Evolutionary conservation across 257 asterid species (phyloP).

Genomic region (Fraxinus pennsylvanica): DNA sequence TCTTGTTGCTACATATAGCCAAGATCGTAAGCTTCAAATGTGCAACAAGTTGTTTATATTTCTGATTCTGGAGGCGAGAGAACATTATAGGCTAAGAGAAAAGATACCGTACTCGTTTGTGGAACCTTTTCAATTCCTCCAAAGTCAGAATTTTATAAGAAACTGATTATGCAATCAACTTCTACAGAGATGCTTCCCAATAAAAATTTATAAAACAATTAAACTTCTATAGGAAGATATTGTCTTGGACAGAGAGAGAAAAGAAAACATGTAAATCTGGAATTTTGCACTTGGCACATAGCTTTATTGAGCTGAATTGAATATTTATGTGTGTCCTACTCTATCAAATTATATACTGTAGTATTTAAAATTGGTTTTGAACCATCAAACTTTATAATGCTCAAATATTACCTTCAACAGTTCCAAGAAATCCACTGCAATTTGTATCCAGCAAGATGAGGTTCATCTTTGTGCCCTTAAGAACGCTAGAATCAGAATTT

Average conservation of each 20-base stretch:
- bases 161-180: background rate
- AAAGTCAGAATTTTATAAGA: background rate
- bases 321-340: background rate
- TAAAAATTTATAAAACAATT: background rate
- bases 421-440: constrained; percentile 88
- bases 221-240: background rate
- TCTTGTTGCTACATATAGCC: background rate
- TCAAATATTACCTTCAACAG: constrained; percentile 62
- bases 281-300: background rate
- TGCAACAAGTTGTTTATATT: background rate
- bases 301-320: background rate
- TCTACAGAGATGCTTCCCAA: background rate
- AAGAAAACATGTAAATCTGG: background rate
- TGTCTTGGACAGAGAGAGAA: background rate
- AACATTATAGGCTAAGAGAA: background rate
- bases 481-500: constrained; percentile 57
- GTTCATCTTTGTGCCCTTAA: constrained; percentile 54
- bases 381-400: background rate
- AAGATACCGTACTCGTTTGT: background rate
- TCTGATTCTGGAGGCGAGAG: background rate
- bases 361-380: background rate
- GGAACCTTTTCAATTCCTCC: background rate
- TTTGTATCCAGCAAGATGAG: constrained; percentile 78
- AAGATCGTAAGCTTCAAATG: background rate
- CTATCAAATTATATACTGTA: no score